Base-by-base conservation (phyloP, 2,329 filamentous ascomycete species). In the Colletotrichum shisoi region DNA sequence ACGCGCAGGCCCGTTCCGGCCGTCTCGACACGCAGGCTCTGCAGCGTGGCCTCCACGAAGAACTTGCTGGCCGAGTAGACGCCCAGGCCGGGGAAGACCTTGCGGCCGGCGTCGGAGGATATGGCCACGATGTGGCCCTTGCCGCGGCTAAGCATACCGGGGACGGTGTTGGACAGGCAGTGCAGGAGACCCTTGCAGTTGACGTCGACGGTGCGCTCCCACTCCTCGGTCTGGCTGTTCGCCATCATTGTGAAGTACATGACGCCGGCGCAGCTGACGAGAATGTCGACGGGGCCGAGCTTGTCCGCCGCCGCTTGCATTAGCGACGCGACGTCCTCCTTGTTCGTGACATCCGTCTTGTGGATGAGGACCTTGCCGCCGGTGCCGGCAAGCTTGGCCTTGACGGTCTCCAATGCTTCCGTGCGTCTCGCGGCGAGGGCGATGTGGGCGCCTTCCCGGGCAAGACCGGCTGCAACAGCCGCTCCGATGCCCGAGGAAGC, bases 211-310 rank as follows among this genome's bases (percentile, higher is more conserved):
- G 91, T 94, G 65, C 86, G 89, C 70, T 93, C 88, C 91, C 91
- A 94, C 72, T 94, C 89, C 5, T 91, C 89, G 0, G 82, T 85
- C 70, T 90, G 85, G 17, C 81, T 84, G 74, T 93, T 94, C 63
- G 89, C 87, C 91, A 94, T 94, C 88, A 94, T 89, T 62, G 91
- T 94, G 79, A 89, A 94, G 80, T 94, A 94, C 91, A 94, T 94
- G 74, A 94, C 91, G 42, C 91, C 91, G 0, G 91, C 92, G 73
- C 91, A 92, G 46, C 88, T 88, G 57, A 94, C 87, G n/a, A 94
- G 84, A 58, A 94, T 91, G 74, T 94, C 91, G 51, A 94, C 82
- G 0, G 89, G 86, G 0, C 91, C 91, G 0, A 94, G 87, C 71
- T 88, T 80, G 52, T 85, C 82, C 31, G 80, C 80, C 1, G 90